Evolutionary conservation across 352 stramenopile genomes (phyloP).

Genomic region (Lagenidium sp.): DNA sequence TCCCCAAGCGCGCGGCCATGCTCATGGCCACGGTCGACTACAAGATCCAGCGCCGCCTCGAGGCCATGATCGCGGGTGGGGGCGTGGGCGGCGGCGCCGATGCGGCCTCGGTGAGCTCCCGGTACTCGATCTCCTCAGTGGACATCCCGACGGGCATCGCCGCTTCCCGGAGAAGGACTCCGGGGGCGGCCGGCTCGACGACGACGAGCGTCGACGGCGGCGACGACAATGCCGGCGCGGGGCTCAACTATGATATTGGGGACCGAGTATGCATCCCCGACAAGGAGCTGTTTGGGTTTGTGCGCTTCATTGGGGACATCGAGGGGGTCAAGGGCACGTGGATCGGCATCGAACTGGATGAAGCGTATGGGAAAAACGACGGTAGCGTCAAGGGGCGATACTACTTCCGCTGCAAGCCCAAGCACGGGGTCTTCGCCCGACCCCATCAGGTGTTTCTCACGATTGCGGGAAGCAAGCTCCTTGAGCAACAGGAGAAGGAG

Average conservation of each 20-base stretch:
- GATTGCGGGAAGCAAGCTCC: constrained; percentile 42
- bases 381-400: constrained; percentile 70
- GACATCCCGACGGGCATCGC: too few species aligned
- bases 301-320: constrained; percentile 71
- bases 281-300: constrained; percentile 75
- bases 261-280: constrained; percentile 81
- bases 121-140: too few species aligned
- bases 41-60: constrained; percentile 77
- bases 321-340: constrained; percentile 57
- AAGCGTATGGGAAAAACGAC: constrained; percentile 75
- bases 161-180: too few species aligned
- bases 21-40: constrained; percentile 66
- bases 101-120: too few species aligned
- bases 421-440: constrained; percentile 72
- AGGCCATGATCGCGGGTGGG: constrained; percentile 42
- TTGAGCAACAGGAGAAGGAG: constrained; percentile 37
- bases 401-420: constrained; percentile 73
- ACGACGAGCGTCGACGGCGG: constrained; percentile 27
- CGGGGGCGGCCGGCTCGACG: background rate
- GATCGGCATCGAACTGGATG: constrained; percentile 74
- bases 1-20: constrained; percentile 60
- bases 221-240: constrained; percentile 24
- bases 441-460: constrained; percentile 70
- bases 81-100: too few species aligned
- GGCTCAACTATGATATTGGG: constrained; percentile 42